Conservation (phyloP, 2,329 filamentous ascomycete genomes). For the Clonostachys rhizophaga region DNA sequence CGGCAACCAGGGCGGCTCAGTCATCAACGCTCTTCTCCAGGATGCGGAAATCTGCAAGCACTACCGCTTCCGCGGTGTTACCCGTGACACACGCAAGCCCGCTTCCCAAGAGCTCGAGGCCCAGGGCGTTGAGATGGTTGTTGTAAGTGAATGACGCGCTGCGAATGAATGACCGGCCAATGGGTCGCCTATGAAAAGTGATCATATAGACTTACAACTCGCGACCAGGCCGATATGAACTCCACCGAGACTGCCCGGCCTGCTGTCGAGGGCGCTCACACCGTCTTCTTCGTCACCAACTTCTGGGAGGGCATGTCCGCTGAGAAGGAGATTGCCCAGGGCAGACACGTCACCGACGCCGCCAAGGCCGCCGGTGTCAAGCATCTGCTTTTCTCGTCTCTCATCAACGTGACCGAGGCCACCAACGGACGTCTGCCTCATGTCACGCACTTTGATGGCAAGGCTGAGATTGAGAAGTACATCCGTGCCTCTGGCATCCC, state of each 20-base stretch:
- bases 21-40: conserved; percentile 36
- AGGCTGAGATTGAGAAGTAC: conserved; percentile 51
- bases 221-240: conserved; percentile 31
- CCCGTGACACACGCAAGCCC: conserved; percentile 34
- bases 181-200: neutral
- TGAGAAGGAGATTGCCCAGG: conserved; percentile 31
- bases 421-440: conserved; percentile 27
- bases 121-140: conserved; percentile 36
- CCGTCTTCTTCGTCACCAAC: conserved; percentile 35
- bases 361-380: conserved; percentile 34
- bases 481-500: conserved; percentile 43
- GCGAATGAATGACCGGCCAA: neutral
- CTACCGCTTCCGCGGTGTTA: conserved; percentile 40
- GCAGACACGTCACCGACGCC: conserved; percentile 39
- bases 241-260: conserved; percentile 22
- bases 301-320: conserved; percentile 25
- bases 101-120: conserved; percentile 28
- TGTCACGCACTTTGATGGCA: conserved; percentile 49
- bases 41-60: conserved; percentile 36
- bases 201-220: conserved; percentile 1
- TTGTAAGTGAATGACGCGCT: conserved; percentile 13
- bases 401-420: conserved; percentile 28
- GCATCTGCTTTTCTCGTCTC: conserved; percentile 40
- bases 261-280: conserved; percentile 34
- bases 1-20: conserved; percentile 42